These are phyloP conservation scores for Carex arenaria DNA, from an alignment of 202 grass and related monocot species.

Conservation along the genomic window DNA sequence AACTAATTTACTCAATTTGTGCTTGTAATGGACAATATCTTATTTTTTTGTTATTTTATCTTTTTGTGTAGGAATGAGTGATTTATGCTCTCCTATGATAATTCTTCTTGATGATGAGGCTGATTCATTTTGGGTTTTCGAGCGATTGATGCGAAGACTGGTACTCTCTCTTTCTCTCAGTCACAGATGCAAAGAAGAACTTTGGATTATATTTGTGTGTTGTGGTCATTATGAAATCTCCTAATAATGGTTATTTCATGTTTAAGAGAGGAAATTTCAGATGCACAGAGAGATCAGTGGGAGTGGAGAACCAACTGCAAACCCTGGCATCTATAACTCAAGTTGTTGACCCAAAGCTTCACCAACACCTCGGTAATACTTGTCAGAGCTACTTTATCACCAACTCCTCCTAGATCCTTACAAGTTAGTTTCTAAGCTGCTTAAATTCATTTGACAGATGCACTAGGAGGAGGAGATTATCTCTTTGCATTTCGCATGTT, in stretches of 20 bases:
- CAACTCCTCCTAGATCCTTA: neutral
- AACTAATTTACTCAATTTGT: neutral
- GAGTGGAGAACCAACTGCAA: conserved; percentile 92
- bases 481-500: conserved; percentile 99
- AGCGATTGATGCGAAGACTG: conserved; percentile 98
- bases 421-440: conserved; percentile 18
- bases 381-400: neutral
- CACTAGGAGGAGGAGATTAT: conserved; percentile 95
- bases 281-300: conserved; percentile 92
- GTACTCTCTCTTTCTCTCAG: conserved; percentile 31
- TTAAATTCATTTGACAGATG: conserved; percentile 48
- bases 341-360: conserved; percentile 95
- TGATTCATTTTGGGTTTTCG: conserved; percentile 98
- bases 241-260: conserved; percentile 34
- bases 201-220: conserved; percentile 9
- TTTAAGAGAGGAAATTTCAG: conserved; percentile 97
- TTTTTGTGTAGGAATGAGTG: conserved; percentile 78
- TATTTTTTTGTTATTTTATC: neutral
- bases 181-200: neutral
- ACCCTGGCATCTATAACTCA: conserved; percentile 90
- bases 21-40: conserved; percentile 2
- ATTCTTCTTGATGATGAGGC: conserved; percentile 91
- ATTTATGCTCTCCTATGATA: conserved; percentile 99
- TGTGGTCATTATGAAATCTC: conserved; percentile 24
- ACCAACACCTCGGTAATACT: conserved; percentile 84